Evolutionary conservation across 345 rosid genomes (phyloP), one percentile per base, ranked within the genome.

Genomic region (Pelargonium nanum): DNA sequence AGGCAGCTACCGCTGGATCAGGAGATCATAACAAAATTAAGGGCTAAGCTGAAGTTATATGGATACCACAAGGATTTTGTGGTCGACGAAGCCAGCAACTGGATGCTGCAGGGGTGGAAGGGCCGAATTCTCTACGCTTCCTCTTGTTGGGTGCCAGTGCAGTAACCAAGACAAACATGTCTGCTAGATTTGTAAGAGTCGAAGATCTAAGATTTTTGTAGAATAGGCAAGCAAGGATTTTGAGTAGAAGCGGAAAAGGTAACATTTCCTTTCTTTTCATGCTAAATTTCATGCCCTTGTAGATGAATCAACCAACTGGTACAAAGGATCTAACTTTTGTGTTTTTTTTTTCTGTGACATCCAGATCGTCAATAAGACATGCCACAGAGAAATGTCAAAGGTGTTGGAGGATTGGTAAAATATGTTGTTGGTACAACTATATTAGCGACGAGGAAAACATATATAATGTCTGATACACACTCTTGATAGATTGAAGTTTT

Each of bases 81-180:
- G 30, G 59, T 89, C 17, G 89, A 85, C 60, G 77, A 73, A 65
- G 91, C 83, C 67, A 54, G 70, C 50, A 56, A 79, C 55, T 87
- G 97, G 95, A 78, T 92, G 81, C 70, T 89, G 65, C 87, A 77
- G 72, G 89, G 97, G 48, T 87, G 98, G 98, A 92, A 85, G 78
- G 98, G 98, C 40, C 73, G 97, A 26, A 89, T 83, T 51, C 51
- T 82, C 1, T 67, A 24, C 62, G 89, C 82, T 65, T 71, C 85
- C n/a, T 71, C 86, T 16, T 78, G 86, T 70, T 92, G 97, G 97
- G 67, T 81, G 40, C 80, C 93, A 60, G 71, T 70, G 52, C 73
- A 72, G 68, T 34, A 26, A 19, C 26, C 0, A 0, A 25, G 55
- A 62, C 19, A 5, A 13, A 48, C 59, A 52, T 60, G 22, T 54